phyloP scores from a whole-genome alignment of 163 green algal genomes.

The Chlorella variabilis region DNA sequence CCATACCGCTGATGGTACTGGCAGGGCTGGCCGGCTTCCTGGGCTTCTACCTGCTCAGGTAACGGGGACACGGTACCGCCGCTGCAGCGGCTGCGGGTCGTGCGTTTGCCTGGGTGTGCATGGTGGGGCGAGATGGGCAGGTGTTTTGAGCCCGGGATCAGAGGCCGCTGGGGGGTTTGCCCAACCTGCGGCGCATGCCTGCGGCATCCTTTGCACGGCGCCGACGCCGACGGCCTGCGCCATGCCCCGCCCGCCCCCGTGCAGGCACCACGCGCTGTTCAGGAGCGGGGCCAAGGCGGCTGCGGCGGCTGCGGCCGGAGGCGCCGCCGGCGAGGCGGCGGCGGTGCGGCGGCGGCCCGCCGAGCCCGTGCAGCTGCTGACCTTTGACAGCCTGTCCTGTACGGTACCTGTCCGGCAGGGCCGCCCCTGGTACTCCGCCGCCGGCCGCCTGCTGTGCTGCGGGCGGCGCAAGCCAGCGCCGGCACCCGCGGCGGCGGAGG shows the following conservation, averaged over 20 bases:
- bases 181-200: too few relatives aligned
- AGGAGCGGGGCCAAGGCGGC: neutral
- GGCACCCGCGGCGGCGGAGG: neutral
- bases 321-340: neutral
- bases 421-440: neutral
- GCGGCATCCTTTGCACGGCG: too few relatives aligned
- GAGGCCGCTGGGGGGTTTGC: too few relatives aligned
- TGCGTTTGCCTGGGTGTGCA: neutral
- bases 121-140: too few relatives aligned
- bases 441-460: neutral
- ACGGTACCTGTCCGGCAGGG: constrained; percentile 2
- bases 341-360: neutral
- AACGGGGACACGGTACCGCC: too few relatives aligned
- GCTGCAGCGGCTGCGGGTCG: too few relatives aligned
- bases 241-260: too few relatives aligned
- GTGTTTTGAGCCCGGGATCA: too few relatives aligned
- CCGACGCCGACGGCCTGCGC: too few relatives aligned
- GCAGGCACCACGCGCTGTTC: constrained; percentile 24
- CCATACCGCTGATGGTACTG: constrained; percentile 31
- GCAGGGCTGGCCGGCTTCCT: constrained; percentile 31
- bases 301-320: neutral
- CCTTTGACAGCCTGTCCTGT: constrained; percentile 28
- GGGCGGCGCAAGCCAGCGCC: neutral
- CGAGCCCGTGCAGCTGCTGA: constrained; percentile 15
- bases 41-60: constrained; percentile 25